Evolutionary conservation across 177 flowering plant species (phyloP).

Genomic region (Tripterygium wilfordii): DNA sequence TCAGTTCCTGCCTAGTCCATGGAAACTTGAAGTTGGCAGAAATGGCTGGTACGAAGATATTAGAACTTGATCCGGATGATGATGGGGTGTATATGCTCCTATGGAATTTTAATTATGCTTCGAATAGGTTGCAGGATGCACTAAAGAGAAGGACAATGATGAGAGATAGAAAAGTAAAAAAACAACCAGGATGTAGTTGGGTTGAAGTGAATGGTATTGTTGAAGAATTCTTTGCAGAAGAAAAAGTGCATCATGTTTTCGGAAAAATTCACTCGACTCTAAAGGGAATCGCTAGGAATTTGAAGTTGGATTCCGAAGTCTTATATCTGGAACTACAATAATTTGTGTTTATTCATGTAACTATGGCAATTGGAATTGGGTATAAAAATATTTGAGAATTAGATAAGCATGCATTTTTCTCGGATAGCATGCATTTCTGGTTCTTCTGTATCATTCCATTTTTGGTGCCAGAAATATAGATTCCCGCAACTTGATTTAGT

Average conservation of each 20-base stretch:
- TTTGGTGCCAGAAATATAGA: no score
- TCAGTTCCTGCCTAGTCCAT: conserved; percentile 24
- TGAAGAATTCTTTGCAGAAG: conserved; percentile 22
- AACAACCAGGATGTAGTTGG: conserved; percentile 32
- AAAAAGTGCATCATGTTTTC: conserved; percentile 1
- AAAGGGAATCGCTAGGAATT: neutral
- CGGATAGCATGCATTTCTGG: no score
- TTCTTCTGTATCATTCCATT: no score
- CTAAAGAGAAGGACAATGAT: conserved; percentile 11
- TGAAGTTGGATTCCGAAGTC: neutral
- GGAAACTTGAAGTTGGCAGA: conserved; percentile 26
- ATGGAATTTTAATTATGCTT: conserved; percentile 24
- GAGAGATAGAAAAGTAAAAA: conserved; percentile 14
- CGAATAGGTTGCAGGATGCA: conserved; percentile 31
- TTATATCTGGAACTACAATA: neutral
- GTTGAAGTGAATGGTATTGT: conserved; percentile 28
- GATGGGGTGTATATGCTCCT: conserved; percentile 26
- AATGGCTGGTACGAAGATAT: conserved; percentile 12
- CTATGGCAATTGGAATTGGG: no score
- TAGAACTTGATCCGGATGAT: conserved; percentile 18
- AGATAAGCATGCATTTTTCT: no score
- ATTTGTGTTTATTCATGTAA: no score
- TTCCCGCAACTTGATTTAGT: no score
- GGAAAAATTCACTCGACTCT: neutral
- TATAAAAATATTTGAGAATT: no score